A percentile compares a stretch with the other conserved stretches of the same genome.
phyloP scores from a whole-genome alignment of 768 basidiomycete species.

The Amanita pallidorosea region DNA sequence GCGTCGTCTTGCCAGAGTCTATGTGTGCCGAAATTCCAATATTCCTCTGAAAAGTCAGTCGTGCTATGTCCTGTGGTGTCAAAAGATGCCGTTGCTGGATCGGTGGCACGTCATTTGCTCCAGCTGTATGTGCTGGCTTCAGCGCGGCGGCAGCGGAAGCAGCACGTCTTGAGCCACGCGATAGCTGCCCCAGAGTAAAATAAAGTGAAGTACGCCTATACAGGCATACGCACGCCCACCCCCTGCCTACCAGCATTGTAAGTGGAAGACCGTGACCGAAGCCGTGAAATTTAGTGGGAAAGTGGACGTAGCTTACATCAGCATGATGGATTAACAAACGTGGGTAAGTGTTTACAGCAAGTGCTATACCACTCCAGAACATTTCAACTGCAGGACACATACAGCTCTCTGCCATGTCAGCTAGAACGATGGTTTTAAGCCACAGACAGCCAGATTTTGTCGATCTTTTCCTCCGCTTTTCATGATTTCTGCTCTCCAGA shows the following conservation, averaged over 20 bases:
- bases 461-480: no score
- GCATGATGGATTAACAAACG: background rate
- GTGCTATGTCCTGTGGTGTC: conserved; percentile 51
- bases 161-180: conserved; percentile 17
- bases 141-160: conserved; percentile 36
- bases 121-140: conserved; percentile 18
- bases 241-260: conserved; percentile 9
- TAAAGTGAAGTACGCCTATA: conserved; percentile 4
- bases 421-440: background rate
- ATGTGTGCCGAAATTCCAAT: conserved; percentile 95
- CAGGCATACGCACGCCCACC: conserved; percentile 10
- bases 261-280: background rate
- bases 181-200: background rate
- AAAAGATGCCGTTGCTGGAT: conserved; percentile 32
- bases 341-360: background rate
- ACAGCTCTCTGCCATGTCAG: background rate
- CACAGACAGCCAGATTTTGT: background rate
- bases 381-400: background rate
- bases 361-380: background rate
- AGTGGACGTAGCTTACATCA: background rate
- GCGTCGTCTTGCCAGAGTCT: conserved; percentile 95
- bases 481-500: background rate
- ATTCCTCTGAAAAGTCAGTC: conserved; percentile 76
- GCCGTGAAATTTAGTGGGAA: conserved; percentile 1
- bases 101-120: conserved; percentile 12